These are phyloP conservation scores for Ogataea henricii DNA, from an alignment of 805 yeast species.

Conservation along the genomic window DNA sequence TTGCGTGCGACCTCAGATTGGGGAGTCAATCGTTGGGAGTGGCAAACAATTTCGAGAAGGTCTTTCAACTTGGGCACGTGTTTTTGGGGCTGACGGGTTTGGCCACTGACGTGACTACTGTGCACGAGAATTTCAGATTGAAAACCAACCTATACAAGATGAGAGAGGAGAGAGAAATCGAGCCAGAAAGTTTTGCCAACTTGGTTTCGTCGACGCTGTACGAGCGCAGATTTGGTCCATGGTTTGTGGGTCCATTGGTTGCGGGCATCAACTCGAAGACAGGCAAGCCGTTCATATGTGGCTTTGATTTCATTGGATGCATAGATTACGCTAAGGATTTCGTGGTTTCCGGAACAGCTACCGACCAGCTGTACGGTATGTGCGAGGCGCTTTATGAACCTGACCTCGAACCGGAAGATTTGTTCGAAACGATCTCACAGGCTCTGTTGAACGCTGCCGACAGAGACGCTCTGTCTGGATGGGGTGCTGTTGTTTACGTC, in stretches of 20 bases:
- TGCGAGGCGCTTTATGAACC: constrained; percentile 97
- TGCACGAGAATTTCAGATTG: constrained; percentile 76
- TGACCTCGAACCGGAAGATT: constrained; percentile 86
- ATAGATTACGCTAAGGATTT: constrained; percentile 94
- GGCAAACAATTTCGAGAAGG: constrained; percentile 89
- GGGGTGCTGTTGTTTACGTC: constrained; percentile 96
- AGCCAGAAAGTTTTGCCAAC: constrained; percentile 92
- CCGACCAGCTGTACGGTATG: constrained; percentile 98
- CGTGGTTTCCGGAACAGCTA: constrained; percentile 92
- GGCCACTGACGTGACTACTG: constrained; percentile 90
- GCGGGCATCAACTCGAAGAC: constrained; percentile 90
- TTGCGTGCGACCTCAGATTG: constrained; percentile 91
- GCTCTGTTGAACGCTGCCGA: constrained; percentile 93
- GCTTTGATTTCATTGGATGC: constrained; percentile 95
- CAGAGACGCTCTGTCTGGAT: constrained; percentile 95
- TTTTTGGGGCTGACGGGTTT: constrained; percentile 92
- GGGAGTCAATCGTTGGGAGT: constrained; percentile 94
- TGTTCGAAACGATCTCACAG: constrained; percentile 94
- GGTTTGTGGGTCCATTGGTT: constrained; percentile 94
- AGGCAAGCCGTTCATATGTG: constrained; percentile 86
- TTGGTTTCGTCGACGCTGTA: constrained; percentile 87
- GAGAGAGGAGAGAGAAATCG: constrained; percentile 87
- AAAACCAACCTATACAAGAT: constrained; percentile 87
- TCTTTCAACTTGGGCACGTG: constrained; percentile 82
- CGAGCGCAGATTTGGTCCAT: constrained; percentile 93